Conservation (phyloP, 2,329 filamentous ascomycete species). For the Aspergillus tamarii region DNA sequence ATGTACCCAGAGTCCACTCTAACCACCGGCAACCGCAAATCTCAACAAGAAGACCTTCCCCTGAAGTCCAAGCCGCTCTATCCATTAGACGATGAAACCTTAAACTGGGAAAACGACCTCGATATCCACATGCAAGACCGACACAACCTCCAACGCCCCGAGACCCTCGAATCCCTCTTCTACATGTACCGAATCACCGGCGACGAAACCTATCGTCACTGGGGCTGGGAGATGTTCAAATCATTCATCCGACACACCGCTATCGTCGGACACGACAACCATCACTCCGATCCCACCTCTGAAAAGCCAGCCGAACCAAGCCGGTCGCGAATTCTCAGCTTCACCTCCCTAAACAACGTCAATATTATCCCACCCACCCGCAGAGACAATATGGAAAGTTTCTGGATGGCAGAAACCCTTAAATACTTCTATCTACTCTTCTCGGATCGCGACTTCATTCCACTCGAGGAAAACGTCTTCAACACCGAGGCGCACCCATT, state of each 20-base stretch:
- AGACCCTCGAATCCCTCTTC: conserved; percentile 94
- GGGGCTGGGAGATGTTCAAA: conserved; percentile 99
- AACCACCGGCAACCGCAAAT: conserved; percentile 37
- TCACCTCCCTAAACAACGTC: conserved; percentile 79
- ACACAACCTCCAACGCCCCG: conserved; percentile 92
- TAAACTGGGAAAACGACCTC: conserved; percentile 75
- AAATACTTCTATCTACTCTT: conserved; percentile 98
- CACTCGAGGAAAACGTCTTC: conserved; percentile 83
- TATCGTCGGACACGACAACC: conserved; percentile 65
- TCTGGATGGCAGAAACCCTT: conserved; percentile 97
- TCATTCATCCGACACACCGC: conserved; percentile 85
- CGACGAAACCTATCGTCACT: conserved; percentile 84
- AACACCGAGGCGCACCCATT: conserved; percentile 96
- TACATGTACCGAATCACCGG: conserved; percentile 99
- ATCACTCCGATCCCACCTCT: conserved; percentile 21
- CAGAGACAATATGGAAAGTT: conserved; percentile 96
- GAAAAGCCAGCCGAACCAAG: conserved; percentile 7
- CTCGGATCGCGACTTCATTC: conserved; percentile 77
- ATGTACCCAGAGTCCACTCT: conserved; percentile 38
- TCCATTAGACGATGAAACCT: conserved; percentile 28
- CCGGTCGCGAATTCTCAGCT: conserved; percentile 58
- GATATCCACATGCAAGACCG: conserved; percentile 77
- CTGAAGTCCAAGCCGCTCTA: conserved; percentile 41
- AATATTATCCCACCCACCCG: conserved; percentile 68
- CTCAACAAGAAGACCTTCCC: conserved; percentile 35